Evolutionary conservation across 208 protist genomes (phyloP).

Genomic region (Vickermania spadyakhi): DNA sequence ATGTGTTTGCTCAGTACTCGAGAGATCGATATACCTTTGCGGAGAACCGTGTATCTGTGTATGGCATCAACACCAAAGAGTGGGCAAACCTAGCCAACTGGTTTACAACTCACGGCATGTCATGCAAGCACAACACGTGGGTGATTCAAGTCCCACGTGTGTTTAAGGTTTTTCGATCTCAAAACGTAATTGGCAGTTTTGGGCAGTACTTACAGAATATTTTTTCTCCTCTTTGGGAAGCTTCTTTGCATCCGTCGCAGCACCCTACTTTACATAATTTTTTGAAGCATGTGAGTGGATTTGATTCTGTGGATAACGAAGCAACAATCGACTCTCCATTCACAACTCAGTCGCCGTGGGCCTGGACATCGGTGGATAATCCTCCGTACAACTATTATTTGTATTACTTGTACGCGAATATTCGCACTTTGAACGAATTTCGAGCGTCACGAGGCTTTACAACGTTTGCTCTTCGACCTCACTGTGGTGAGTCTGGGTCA

Average conservation of each 20-base stretch:
- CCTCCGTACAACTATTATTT: constrained; percentile 99
- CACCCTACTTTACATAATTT: constrained; percentile 96
- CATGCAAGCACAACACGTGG: constrained; percentile 96
- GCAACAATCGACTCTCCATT: constrained; percentile 89
- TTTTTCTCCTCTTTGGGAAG: constrained; percentile 98
- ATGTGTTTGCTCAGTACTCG: constrained; percentile 94
- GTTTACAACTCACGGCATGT: constrained; percentile 94
- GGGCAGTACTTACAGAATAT: constrained; percentile 96
- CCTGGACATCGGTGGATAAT: constrained; percentile 94
- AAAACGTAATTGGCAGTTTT: constrained; percentile 91
- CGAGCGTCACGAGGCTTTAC: constrained; percentile 84
- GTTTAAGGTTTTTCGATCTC: constrained; percentile 90
- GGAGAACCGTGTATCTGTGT: constrained; percentile 90
- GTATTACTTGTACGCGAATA: constrained; percentile 99
- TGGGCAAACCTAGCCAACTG: constrained; percentile 95
- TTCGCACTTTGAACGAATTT: constrained; percentile 96
- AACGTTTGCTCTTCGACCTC: constrained; percentile 96
- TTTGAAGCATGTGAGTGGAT: constrained; percentile 95
- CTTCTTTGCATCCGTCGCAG: constrained; percentile 90
- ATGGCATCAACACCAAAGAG: constrained; percentile 90
- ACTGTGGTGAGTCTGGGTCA: constrained; percentile 95
- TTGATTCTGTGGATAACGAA: constrained; percentile 99
- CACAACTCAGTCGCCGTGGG: constrained; percentile 70
- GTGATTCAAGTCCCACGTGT: constrained; percentile 97
- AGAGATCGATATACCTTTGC: constrained; percentile 94